Evolutionary conservation across 2,329 filamentous ascomycete species (phyloP), one percentile per base, ranked within the genome.

Genomic region (Cryphonectria nitschkei): DNA sequence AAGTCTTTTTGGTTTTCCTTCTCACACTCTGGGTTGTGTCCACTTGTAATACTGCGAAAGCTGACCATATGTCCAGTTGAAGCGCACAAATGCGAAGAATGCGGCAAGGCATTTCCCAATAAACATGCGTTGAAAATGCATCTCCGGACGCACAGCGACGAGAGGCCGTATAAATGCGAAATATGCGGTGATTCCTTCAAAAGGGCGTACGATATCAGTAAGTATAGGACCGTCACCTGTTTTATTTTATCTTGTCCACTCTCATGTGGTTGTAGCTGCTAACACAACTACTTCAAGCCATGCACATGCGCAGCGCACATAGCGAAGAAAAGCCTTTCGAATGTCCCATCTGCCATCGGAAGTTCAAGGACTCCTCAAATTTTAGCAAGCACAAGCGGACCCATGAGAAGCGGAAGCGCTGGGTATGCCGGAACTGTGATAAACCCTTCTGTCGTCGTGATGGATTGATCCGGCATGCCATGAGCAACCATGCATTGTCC

Each of bases 91-190:
- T 91, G 89, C 73, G 76, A 81, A 1, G 81, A 83, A 29, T 93
- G 90, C 75, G 81, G 83, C 13, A 81, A 87, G 70, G 81, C 82
- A 3, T 89, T 92, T 75, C 92, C 90, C 0, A 90, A 90, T 2
- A 88, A 89, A 74, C 90, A 92, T 77, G 88, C 91, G 0, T 83
- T 92, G 8, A 86, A 88, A 58, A 90, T 92, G 76, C 91, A 93
- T 75, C 84, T 88, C 76, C 86, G 89, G 26, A 91, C 87, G 2
- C 91, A 93, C 75, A 90, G 89, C 0, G 88, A 89, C 54, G 86
- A 88, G 72, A 90, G 88, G 73, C 90, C 90, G 37, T 90, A 88
- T 79, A 80, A 84, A 56, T 93, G 90, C 76, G 77, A 78, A 3
- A 83, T 83, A 50, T 91, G 89, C 74, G 80, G 78, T 32, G 89